phyloP scores from a whole-genome alignment of 768 basidiomycete species.

The Trametes cinnabarina region DNA sequence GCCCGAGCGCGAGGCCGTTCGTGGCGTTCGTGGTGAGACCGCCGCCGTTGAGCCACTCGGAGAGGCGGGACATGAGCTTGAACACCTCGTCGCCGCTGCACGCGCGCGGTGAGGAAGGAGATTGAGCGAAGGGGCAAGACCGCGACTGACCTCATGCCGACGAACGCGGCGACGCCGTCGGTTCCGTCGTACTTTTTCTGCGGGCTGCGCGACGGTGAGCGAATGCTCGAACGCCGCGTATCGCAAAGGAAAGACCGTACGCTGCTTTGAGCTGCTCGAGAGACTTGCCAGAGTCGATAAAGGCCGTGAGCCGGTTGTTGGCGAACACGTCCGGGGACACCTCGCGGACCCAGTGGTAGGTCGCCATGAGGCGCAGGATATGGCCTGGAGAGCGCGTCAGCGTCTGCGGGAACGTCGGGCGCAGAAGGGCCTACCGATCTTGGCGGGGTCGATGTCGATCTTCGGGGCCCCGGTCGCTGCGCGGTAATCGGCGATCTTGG shows the following conservation, averaged over 20 bases:
- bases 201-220: not conserved
- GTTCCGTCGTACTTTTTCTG: constrained; percentile 20
- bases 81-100: constrained; percentile 3
- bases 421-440: constrained; percentile 44
- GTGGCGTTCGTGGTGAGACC: not conserved
- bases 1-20: constrained; percentile 46
- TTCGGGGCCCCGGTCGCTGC: not conserved
- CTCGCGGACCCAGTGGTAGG: constrained; percentile 72
- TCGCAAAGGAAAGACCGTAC: not conserved
- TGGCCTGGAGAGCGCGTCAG: constrained; percentile 45
- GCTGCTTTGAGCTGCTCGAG: not conserved
- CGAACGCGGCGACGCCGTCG: constrained; percentile 10
- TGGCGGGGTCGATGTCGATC: constrained; percentile 33
- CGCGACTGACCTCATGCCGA: not conserved
- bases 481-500: constrained; percentile 1
- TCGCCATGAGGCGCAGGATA: constrained; percentile 69
- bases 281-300: constrained; percentile 63
- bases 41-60: constrained; percentile 6
- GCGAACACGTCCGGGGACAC: constrained; percentile 67
- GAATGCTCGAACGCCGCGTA: not conserved
- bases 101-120: not conserved
- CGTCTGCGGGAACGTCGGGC: constrained; percentile 4
- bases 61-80: not conserved
- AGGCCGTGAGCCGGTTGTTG: constrained; percentile 62
- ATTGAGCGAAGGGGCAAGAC: not conserved